Conservation (phyloP, 2,329 filamentous ascomycete species). For the Acarospora socialis region DNA sequence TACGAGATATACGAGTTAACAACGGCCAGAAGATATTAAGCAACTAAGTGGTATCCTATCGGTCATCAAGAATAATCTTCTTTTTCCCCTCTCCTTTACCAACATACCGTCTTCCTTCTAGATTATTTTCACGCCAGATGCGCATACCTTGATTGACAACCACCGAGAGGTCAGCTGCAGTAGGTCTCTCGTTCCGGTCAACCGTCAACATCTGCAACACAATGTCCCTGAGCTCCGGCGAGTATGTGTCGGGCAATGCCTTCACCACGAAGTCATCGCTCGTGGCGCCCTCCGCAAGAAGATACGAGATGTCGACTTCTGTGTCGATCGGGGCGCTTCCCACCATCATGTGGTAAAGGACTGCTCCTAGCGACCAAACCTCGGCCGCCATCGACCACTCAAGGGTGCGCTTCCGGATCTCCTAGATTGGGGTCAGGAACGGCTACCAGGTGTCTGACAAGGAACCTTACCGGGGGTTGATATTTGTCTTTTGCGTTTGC, state of each 20-base stretch:
- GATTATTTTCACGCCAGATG: neutral
- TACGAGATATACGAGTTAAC: too few species aligned
- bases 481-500: neutral
- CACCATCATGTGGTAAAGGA: constrained; percentile 6
- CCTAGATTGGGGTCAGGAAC: constrained; percentile 1
- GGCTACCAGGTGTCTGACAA: neutral
- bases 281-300: neutral
- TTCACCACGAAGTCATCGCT: neutral
- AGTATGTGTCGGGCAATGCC: neutral
- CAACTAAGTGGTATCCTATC: too few species aligned
- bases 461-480: neutral
- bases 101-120: neutral
- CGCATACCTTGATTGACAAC: neutral
- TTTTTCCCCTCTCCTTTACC: neutral
- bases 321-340: constrained; percentile 1
- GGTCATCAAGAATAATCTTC: too few species aligned
- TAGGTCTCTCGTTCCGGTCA: neutral
- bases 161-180: neutral
- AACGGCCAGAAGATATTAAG: neutral
- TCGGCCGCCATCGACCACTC: constrained; percentile 2
- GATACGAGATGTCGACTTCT: neutral
- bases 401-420: neutral
- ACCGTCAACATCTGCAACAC: neutral
- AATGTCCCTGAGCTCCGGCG: neutral
- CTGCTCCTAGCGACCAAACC: constrained; percentile 5